Percentiles rank a stretch among this genome's conserved stretches.
Evolutionary conservation across 345 rosid genomes (phyloP).

Genomic region (Populus tremula): DNA sequence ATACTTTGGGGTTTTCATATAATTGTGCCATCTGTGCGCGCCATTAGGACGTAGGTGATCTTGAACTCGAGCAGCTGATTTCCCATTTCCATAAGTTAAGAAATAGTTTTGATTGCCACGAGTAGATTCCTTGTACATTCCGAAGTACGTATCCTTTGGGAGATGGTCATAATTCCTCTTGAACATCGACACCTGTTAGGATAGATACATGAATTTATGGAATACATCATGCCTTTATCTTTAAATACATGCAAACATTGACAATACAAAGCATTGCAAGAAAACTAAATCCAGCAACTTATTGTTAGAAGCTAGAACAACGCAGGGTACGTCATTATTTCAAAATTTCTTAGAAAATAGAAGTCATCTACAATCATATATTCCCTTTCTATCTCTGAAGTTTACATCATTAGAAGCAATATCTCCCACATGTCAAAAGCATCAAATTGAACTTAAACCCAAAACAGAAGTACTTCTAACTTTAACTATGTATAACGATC

Average conservation of each 20-base stretch:
- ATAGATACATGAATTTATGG: background rate
- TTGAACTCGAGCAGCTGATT: constrained; percentile 91
- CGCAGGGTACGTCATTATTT: background rate
- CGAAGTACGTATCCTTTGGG: constrained; percentile 77
- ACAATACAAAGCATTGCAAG: background rate
- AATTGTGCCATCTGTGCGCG: constrained; percentile 98
- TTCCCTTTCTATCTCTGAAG: background rate
- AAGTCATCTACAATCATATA: background rate
- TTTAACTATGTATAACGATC: background rate
- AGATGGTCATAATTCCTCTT: constrained; percentile 96
- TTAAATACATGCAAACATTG: background rate
- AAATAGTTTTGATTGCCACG: constrained; percentile 92
- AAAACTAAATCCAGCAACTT: background rate
- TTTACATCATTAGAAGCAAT: background rate
- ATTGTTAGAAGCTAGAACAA: background rate
- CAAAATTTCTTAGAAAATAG: background rate
- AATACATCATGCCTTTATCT: background rate
- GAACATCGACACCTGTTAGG: constrained; percentile 77
- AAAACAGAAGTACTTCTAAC: background rate
- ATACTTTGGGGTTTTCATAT: constrained; percentile 77
- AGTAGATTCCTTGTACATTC: constrained; percentile 76
- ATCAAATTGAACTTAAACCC: background rate
- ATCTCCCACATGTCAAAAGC: background rate
- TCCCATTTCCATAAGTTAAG: constrained; percentile 94
- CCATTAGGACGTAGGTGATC: constrained; percentile 96